Evolutionary conservation across 352 stramenopile species (phyloP), one percentile per base, ranked within the genome.

Genomic region (Pseudoperonospora humuli): DNA sequence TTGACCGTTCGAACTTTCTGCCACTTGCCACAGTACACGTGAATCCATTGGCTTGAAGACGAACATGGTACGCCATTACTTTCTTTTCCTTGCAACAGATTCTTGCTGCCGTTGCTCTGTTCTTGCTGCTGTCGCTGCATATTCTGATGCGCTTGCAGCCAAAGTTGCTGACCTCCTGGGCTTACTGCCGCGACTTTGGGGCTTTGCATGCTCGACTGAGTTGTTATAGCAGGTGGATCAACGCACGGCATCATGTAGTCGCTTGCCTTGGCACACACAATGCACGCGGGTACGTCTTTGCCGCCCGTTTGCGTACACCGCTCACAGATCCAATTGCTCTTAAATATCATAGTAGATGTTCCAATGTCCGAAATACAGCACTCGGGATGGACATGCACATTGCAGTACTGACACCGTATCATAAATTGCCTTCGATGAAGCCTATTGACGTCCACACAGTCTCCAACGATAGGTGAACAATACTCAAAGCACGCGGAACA

Each of bases 261-360:
- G 31, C 59, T 70, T 13, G 67, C 46, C 46, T 76, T 75, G 1
- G 81, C 67, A 35, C 82, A 94, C 0, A 88, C 56, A 28, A 81
- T 23, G 35, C 82, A 94, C 7, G 50, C 49, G 5, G 74, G 57
- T 4, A 47, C 38, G 2, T 64, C 60, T 5, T 63, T 66, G 4
- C 67, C 58, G 7, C 59, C 62, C 1, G 70, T 66, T 46, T 83
- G 48, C 2, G 57, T 86, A 49, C 82, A 94, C 0, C 67, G 64
- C 39, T 94, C 82, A 41, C 82, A 94, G 23, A 88, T 89, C 82
- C 79, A 94, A 25, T 88, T 90, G 48, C 72, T 89, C 51, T 62
- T 45, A 46, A 84, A 77, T 27, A 86, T 73, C 18, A 71, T 55
- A 0, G 64, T 48, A 2, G 68, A 74, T 5, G 64, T 64, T 2